Base-by-base conservation (phyloP, 78 protist genomes). In the Dictyostelium intermedium region DNA sequence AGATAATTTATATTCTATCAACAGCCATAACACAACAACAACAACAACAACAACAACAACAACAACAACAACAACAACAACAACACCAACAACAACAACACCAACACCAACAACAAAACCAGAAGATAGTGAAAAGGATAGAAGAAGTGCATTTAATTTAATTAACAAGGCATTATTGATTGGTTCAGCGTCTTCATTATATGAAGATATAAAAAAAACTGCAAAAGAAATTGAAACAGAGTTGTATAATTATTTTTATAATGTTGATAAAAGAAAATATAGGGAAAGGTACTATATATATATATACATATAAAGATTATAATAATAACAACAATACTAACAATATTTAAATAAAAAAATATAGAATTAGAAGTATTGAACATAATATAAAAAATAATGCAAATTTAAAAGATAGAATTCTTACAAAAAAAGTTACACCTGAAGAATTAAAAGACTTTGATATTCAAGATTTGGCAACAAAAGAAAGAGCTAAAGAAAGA, bases 401-500 rank as follows among this genome's bases (percentile, higher is more conserved):
- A n/a, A n/a, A n/a, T 61, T 61, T 61, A 61, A 61, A n/a, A n/a
- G 30, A 61, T 8, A 61, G 30, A n/a, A 61, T 61, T 61, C 8
- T 61, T 6, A n/a, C 70, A n/a, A n/a, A n/a, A 7, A n/a, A 61
- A 61, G 30, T n/a, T 0, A 61, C 25, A 61, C 30, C 70, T 1
- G 25, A 18, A 8, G 70, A 61, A n/a, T 8, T 61, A 8, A 61
- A 61, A 61, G n/a, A 61, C 11, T 61, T 61, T n/a, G 70, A 61
- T 61, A 61, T 61, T n/a, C 70, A 61, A 61, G 70, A 61, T 61
- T 61, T 61, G 1, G 70, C 70, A 61, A 61, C 70, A 5, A 61
- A 61, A 61, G 70, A 61, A 61, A 61, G 70, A 61, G 70, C 70
- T n/a, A 32, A 61, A 61, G 70, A 61, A 61, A 61, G 70, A 61